These are phyloP conservation scores for Talaromyces rugulosus DNA, from an alignment of 2,329 filamentous ascomycete genomes.

Conservation along the genomic window DNA sequence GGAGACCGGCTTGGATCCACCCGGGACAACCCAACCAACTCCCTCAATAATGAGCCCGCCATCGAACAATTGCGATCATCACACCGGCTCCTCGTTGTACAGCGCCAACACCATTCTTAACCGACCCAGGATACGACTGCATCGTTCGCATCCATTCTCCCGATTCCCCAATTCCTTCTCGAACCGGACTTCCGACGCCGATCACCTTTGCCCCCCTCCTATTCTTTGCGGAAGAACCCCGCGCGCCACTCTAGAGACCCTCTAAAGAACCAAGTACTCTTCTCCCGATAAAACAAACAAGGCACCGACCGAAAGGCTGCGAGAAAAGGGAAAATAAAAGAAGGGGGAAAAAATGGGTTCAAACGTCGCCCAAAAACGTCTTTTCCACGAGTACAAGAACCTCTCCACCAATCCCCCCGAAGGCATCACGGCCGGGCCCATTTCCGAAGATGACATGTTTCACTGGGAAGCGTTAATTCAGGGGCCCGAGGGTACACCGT, in stretches of 20 bases:
- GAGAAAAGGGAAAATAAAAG: not conserved
- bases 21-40: not conserved
- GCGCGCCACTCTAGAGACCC: not conserved
- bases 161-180: not conserved
- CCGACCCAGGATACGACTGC: not conserved
- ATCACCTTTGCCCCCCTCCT: not conserved
- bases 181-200: not conserved
- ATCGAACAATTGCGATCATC: not conserved
- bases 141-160: not conserved
- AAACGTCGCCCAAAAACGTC: constrained; percentile 63
- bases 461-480: constrained; percentile 96
- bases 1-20: not conserved
- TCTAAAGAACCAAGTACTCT: not conserved
- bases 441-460: constrained; percentile 92
- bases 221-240: not conserved
- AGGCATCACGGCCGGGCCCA: constrained; percentile 89
- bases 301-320: not conserved
- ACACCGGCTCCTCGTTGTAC: not conserved
- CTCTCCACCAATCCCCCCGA: constrained; percentile 95
- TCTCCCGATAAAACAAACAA: not conserved
- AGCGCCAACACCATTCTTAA: not conserved
- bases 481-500: constrained; percentile 91
- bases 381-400: constrained; percentile 93
- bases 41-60: not conserved
- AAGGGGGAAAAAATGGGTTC: constrained; percentile 35